A percentile compares a stretch with the other conserved stretches of the same genome.
phyloP scores from a whole-genome alignment of 208 protist species.

The Leishmania major region DNA sequence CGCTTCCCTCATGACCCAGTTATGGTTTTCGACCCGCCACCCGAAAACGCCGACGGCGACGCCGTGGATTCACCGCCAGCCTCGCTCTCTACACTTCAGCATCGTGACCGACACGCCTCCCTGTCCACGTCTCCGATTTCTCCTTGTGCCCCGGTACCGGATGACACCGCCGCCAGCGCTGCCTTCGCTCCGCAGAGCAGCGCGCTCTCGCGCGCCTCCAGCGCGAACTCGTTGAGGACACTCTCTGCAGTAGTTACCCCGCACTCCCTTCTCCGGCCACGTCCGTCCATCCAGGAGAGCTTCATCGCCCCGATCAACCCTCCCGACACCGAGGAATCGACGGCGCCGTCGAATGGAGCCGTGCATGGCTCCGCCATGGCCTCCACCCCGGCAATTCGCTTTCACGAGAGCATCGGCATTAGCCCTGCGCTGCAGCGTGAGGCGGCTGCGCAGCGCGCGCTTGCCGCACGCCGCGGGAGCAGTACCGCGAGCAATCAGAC shows the following conservation, averaged over 20 bases:
- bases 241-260: slow-evolving; percentile 26
- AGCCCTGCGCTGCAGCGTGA: slow-evolving; percentile 14
- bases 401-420: slow-evolving; percentile 28
- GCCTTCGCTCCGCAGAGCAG: not conserved
- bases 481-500: slow-evolving; percentile 4
- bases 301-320: slow-evolving; percentile 34
- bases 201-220: not conserved
- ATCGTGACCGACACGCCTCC: not conserved
- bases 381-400: slow-evolving; percentile 11
- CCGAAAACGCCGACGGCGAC: not conserved
- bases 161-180: not conserved
- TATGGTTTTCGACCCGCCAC: not conserved
- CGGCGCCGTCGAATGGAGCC: not conserved
- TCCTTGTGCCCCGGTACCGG: slow-evolving; percentile 3
- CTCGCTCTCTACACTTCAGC: not conserved
- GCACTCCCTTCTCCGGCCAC: slow-evolving; percentile 21
- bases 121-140: not conserved
- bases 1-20: slow-evolving; percentile 13
- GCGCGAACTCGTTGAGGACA: not conserved
- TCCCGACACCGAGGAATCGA: slow-evolving; percentile 18
- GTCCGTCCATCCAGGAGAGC: slow-evolving; percentile 24
- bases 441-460: slow-evolving; percentile 14
- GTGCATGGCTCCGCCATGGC: not conserved
- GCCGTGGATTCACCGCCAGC: not conserved
- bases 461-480: slow-evolving; percentile 5